Conservation (phyloP, 2,329 filamentous ascomycete genomes). For the Neofusicoccum umdonicola region DNA sequence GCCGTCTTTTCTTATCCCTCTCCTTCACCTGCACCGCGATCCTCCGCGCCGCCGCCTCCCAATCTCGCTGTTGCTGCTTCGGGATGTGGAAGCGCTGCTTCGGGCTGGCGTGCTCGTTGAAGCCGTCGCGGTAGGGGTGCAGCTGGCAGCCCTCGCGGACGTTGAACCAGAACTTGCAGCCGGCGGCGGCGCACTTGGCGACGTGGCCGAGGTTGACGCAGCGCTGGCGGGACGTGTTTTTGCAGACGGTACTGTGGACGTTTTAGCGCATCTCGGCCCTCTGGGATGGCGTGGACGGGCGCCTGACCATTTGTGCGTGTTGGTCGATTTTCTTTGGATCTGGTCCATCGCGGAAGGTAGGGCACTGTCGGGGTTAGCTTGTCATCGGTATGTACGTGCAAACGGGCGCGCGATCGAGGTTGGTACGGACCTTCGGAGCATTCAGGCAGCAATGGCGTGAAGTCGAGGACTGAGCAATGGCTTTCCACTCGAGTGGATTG, state of each 20-base stretch:
- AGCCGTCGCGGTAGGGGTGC: neutral
- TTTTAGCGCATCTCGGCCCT: too few species aligned
- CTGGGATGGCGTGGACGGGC: neutral
- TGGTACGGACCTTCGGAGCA: too few species aligned
- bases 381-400: neutral
- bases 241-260: neutral
- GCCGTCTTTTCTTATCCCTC: neutral
- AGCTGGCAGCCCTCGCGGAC: neutral
- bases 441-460: too few species aligned
- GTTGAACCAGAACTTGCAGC: constrained; percentile 6
- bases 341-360: neutral
- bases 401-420: too few species aligned
- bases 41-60: neutral
- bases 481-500: too few species aligned
- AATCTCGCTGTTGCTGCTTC: neutral
- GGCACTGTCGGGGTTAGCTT: neutral
- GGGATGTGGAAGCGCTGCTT: neutral
- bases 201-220: neutral
- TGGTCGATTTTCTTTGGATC: neutral
- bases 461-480: too few species aligned
- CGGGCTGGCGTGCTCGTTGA: neutral
- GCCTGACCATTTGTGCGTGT: neutral
- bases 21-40: too few species aligned
- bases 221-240: neutral
- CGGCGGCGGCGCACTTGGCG: neutral